A percentile compares a stretch with the other conserved stretches of the same genome.
phyloP scores from a whole-genome alignment of 202 grass and related monocot species.

The Schoenoplectus triqueter region DNA sequence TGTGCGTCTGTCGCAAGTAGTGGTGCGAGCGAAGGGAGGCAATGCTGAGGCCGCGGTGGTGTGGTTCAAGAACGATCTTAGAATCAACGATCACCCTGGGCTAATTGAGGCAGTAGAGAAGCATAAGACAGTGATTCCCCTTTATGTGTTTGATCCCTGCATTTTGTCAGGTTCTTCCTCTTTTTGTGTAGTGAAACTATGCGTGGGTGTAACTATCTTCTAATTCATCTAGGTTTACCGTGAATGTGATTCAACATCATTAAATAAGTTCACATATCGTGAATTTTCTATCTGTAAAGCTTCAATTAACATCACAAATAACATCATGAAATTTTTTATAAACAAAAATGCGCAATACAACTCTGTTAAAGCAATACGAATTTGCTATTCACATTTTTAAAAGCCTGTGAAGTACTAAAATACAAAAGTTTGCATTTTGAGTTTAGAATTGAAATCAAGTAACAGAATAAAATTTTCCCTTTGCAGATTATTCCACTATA shows the following conservation, averaged over 20 bases:
- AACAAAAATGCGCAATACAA: not conserved
- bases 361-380: not conserved
- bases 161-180: constrained; percentile 55
- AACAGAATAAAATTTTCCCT: not conserved
- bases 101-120: constrained; percentile 60
- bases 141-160: constrained; percentile 93
- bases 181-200: not conserved
- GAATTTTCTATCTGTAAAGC: not conserved
- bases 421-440: not conserved
- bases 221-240: too few relatives aligned
- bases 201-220: too few relatives aligned
- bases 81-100: constrained; percentile 81
- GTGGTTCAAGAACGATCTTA: constrained; percentile 98
- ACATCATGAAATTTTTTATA: not conserved
- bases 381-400: not conserved
- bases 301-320: not conserved
- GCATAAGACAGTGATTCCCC: constrained; percentile 65
- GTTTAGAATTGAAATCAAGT: not conserved
- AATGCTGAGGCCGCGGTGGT: constrained; percentile 59
- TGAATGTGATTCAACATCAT: too few relatives aligned
- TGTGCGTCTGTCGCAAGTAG: constrained; percentile 4
- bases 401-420: not conserved
- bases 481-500: not conserved
- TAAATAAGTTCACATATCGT: not conserved
- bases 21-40: not conserved